phyloP scores from a whole-genome alignment of 495 filamentous ascomycete genomes.

The Jackrogersella minutella region DNA sequence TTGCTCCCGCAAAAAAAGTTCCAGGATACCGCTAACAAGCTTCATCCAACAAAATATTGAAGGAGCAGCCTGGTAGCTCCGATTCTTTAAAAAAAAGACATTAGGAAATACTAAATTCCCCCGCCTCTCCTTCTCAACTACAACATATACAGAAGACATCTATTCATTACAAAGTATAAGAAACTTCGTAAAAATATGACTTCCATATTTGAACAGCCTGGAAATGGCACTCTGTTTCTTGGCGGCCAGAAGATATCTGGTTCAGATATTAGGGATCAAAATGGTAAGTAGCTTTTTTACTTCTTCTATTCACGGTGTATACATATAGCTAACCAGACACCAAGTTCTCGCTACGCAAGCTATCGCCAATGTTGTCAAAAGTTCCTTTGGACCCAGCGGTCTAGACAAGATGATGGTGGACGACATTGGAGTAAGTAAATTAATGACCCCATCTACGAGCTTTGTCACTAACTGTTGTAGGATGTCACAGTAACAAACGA shows the following conservation, averaged over 20 bases:
- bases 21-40: constrained; percentile 22
- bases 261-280: constrained; percentile 93
- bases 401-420: constrained; percentile 99
- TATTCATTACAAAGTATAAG: neutral
- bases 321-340: constrained; percentile 18
- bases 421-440: constrained; percentile 84
- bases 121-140: constrained; percentile 7
- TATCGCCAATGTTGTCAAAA: constrained; percentile 98
- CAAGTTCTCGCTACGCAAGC: constrained; percentile 92
- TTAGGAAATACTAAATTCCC: too few relatives aligned
- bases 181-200: constrained; percentile 65
- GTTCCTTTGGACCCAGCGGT: constrained; percentile 95
- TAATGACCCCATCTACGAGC: neutral
- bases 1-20: constrained; percentile 47
- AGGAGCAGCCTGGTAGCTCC: constrained; percentile 35
- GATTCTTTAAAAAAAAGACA: neutral
- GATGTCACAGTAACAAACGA: constrained; percentile 99
- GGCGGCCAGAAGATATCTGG: constrained; percentile 95
- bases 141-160: neutral
- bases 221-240: constrained; percentile 90
- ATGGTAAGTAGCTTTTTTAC: constrained; percentile 65
- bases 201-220: constrained; percentile 86
- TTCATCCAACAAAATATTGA: constrained; percentile 32
- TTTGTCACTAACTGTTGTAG: constrained; percentile 53
- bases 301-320: neutral